These are phyloP conservation scores for Schrenkiella parvula DNA, from an alignment of 345 rosid species.

Conservation along the genomic window DNA sequence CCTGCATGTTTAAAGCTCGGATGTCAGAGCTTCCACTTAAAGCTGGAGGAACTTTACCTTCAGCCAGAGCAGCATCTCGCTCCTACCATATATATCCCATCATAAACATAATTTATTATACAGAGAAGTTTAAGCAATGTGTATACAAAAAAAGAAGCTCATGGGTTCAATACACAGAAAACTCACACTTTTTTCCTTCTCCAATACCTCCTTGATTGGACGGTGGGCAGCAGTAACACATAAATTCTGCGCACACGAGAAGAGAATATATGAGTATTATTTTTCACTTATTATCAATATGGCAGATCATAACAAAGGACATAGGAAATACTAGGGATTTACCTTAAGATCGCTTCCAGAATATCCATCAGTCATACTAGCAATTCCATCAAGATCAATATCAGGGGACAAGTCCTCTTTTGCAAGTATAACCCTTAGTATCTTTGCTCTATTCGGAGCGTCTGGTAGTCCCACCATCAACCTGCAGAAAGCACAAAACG, in stretches of 20 bases:
- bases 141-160: neutral
- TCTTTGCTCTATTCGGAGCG: slow-evolving; percentile 74
- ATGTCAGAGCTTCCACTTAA: slow-evolving; percentile 63
- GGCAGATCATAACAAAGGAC: neutral
- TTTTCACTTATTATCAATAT: neutral
- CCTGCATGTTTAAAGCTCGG: slow-evolving; percentile 72
- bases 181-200: slow-evolving; percentile 72
- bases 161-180: slow-evolving; percentile 1
- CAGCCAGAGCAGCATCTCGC: slow-evolving; percentile 59
- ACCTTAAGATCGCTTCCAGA: slow-evolving; percentile 97
- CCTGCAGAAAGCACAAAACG: slow-evolving; percentile 33
- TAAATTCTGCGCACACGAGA: slow-evolving; percentile 17
- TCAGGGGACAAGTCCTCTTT: slow-evolving; percentile 76
- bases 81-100: slow-evolving; percentile 45
- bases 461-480: slow-evolving; percentile 92
- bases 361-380: slow-evolving; percentile 80
- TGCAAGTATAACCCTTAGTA: slow-evolving; percentile 71
- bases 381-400: slow-evolving; percentile 67
- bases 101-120: neutral
- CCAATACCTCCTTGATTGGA: slow-evolving; percentile 82
- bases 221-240: slow-evolving; percentile 88
- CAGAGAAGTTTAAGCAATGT: neutral
- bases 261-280: neutral
- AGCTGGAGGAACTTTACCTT: slow-evolving; percentile 72
- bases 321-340: neutral